A percentile compares a stretch with the other conserved stretches of the same genome.
phyloP scores from a whole-genome alignment of 2,329 filamentous ascomycete species.

The Hypoxylon sp. region DNA sequence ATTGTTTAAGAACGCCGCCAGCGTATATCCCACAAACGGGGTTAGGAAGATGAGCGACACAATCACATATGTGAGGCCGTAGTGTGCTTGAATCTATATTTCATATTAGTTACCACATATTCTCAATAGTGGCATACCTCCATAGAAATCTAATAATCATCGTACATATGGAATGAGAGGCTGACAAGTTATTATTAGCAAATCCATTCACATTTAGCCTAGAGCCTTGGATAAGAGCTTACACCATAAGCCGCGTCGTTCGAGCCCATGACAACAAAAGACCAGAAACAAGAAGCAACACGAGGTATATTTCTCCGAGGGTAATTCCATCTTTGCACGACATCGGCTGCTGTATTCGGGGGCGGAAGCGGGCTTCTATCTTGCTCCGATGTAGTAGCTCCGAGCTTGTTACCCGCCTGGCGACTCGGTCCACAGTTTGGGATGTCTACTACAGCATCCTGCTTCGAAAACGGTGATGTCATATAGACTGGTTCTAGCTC shows the following conservation, averaged over 20 bases:
- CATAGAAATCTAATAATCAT: not conserved
- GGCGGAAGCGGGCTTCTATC: constrained; percentile 37
- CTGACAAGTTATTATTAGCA: constrained; percentile 51
- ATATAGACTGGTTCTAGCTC: constrained; percentile 40
- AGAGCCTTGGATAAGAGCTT: constrained; percentile 50
- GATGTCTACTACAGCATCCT: not conserved
- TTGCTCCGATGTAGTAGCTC: constrained; percentile 18
- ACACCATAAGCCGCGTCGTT: constrained; percentile 73
- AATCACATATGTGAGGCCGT: constrained; percentile 62
- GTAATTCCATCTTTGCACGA: constrained; percentile 64
- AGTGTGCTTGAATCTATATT: constrained; percentile 61
- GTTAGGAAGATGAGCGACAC: constrained; percentile 65
- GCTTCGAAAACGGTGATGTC: constrained; percentile 23
- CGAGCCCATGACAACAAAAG: constrained; percentile 70
- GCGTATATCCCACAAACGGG: constrained; percentile 62
- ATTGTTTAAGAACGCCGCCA: constrained; percentile 62
- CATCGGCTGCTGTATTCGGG: constrained; percentile 44
- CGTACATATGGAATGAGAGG: constrained; percentile 67
- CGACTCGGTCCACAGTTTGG: constrained; percentile 6
- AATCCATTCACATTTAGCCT: not conserved
- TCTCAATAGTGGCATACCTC: not conserved
- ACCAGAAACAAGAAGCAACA: constrained; percentile 69
- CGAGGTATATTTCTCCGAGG: constrained; percentile 64
- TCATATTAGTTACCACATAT: not conserved
- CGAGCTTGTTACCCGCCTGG: constrained; percentile 10